These are phyloP conservation scores for Rosa rugosa DNA, from an alignment of 306 rosid genomes.

Conservation along the genomic window DNA sequence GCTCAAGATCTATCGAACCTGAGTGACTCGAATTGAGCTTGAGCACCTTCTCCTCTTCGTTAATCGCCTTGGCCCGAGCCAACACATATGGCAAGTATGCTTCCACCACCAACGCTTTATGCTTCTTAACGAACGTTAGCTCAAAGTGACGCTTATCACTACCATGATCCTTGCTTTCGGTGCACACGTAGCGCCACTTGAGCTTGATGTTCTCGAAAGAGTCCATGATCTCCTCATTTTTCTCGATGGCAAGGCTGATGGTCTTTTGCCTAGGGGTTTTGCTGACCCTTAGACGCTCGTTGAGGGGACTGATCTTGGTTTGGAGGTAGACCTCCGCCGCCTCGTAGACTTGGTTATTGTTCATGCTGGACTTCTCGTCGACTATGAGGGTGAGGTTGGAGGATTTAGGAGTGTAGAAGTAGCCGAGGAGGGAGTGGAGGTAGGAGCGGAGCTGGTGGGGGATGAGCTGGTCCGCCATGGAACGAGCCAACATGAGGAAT, in stretches of 20 bases:
- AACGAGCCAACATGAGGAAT: slow-evolving; percentile 37
- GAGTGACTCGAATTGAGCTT: slow-evolving; percentile 19
- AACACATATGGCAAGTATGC: slow-evolving; percentile 33
- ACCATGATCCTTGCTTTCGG: neutral
- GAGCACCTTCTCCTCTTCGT: slow-evolving; percentile 18
- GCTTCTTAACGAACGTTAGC: slow-evolving; percentile 29
- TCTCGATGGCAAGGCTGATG: slow-evolving; percentile 19
- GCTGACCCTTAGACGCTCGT: slow-evolving; percentile 25
- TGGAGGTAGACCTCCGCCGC: slow-evolving; percentile 38
- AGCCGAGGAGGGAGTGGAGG: slow-evolving; percentile 18
- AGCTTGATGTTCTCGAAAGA: slow-evolving; percentile 14
- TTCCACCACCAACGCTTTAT: slow-evolving; percentile 23
- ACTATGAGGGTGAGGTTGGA: slow-evolving; percentile 34
- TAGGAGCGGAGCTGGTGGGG: slow-evolving; percentile 31
- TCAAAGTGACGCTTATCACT: slow-evolving; percentile 16
- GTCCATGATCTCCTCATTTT: slow-evolving; percentile 29
- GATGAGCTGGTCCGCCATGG: slow-evolving; percentile 34
- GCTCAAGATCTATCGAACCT: slow-evolving; percentile 39
- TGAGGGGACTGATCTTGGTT: slow-evolving; percentile 23
- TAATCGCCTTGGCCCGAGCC: slow-evolving; percentile 19
- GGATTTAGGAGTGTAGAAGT: slow-evolving; percentile 30
- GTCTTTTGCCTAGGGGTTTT: slow-evolving; percentile 28
- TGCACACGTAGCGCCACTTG: slow-evolving; percentile 27
- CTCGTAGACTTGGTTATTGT: slow-evolving; percentile 39
- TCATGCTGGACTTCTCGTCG: slow-evolving; percentile 25